Conservation (phyloP, 768 basidiomycete genomes). For the Brasilioporus rufonigricans region DNA sequence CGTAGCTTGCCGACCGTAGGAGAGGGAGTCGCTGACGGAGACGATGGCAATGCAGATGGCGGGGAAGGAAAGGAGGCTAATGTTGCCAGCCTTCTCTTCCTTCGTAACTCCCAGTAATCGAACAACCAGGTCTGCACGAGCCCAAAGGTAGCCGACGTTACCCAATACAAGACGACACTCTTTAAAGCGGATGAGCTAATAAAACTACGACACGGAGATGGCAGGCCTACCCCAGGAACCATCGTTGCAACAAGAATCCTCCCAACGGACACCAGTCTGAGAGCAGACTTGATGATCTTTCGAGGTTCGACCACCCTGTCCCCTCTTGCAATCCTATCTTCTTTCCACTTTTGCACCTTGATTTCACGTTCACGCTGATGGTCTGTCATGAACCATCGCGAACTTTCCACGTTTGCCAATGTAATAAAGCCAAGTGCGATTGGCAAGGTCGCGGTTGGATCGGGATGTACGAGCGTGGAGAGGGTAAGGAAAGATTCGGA, state of each 20-base stretch:
- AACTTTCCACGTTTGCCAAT: conserved; percentile 77
- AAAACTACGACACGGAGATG: conserved; percentile 17
- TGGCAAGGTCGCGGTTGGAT: conserved; percentile 68
- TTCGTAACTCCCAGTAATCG: conserved; percentile 57
- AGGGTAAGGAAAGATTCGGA: conserved; percentile 76
- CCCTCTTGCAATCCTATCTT: conserved; percentile 40
- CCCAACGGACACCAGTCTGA: conserved; percentile 58
- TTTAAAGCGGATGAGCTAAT: conserved; percentile 7
- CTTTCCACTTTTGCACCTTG: conserved; percentile 46
- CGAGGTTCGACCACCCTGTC: conserved; percentile 45
- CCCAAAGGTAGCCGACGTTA: conserved; percentile 72
- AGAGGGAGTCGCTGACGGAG: background rate
- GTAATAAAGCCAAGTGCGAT: conserved; percentile 71
- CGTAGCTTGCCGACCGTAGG: background rate
- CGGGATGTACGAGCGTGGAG: conserved; percentile 65
- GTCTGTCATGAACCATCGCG: conserved; percentile 67
- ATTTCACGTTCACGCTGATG: conserved; percentile 52
- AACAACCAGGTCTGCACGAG: conserved; percentile 72
- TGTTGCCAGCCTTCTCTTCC: conserved; percentile 26
- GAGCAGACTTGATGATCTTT: conserved; percentile 50
- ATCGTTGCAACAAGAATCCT: conserved; percentile 67
- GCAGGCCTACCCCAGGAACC: conserved; percentile 61
- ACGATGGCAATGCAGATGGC: background rate
- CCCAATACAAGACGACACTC: conserved; percentile 76
- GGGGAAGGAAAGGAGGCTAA: background rate